Base-by-base conservation (phyloP, 257 asterid genomes). In the Primulina tabacum region DNA sequence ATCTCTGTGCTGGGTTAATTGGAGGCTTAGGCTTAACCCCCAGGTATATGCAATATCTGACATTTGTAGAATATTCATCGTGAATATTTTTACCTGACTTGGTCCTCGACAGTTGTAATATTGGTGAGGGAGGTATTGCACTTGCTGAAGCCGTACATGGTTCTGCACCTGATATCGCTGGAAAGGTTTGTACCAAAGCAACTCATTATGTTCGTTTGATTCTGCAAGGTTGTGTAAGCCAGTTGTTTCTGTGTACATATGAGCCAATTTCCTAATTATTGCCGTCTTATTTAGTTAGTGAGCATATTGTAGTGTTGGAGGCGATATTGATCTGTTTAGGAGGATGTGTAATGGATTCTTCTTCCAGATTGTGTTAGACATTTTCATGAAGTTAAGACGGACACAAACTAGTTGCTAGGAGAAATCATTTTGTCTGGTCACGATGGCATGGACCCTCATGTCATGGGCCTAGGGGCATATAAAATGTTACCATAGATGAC, bases 81-180 rank as follows among this genome's bases (percentile, higher is more conserved):
- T 53, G 59, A 69, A 9, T 65, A 33, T 62, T 67, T 58, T 52
- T 10, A 20, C 29, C 61, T 64, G 53, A 70, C 57, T 60, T 68
- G 63, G 71, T 50, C 68, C 38, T 12, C 43, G 21, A 20, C 84
- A 93, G 98, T 77, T 79, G 84, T 84, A 93, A 93, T 75, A 93
- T 93, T 78, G 98, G 98, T 18, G 97, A 90, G 87, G 97, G 95
- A 73, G 98, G 97, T 26, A 83, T 93, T 63, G 98, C 98, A 75
- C 97, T 93, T 76, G 98, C 98, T 66, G 98, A 93, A 88, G 98
- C 97, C 56, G 98, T 93, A 20, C 98, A 93, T 76, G 98, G 98
- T 81, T 92, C 98, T 75, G 98, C 98, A 73, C 98, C 98, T 77
- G 98, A 92, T 80, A 92, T 92, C 77, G 98, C 98, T 47, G 98